These are phyloP conservation scores for Solanum medicagineum DNA, from an alignment of 257 asterid genomes.

Conservation along the genomic window DNA sequence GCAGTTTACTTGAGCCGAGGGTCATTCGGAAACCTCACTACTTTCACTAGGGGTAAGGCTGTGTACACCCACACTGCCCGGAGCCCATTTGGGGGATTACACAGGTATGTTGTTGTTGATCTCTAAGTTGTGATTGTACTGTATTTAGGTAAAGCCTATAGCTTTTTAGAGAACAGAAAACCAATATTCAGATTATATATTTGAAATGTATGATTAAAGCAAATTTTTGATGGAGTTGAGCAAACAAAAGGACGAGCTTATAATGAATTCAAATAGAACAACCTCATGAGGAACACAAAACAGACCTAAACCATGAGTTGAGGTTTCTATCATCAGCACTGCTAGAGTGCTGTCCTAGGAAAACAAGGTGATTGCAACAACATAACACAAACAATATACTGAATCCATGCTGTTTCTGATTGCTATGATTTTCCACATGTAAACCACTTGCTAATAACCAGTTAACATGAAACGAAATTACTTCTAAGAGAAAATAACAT, in stretches of 20 bases:
- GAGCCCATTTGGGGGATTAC: not conserved
- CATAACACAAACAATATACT: not conserved
- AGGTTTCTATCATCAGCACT: not conserved
- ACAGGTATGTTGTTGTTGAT: not conserved
- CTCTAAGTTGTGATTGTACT: not conserved
- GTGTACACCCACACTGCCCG: not conserved
- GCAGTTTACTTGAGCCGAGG: not conserved
- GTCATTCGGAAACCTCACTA: not conserved
- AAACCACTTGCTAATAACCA: not conserved
- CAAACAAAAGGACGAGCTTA: not conserved
- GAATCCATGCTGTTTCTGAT: not conserved
- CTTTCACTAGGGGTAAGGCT: not conserved
- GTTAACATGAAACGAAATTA: not conserved
- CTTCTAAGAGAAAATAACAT: not conserved
- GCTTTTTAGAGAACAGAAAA: not conserved
- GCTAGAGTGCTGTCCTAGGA: not conserved
- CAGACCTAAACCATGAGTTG: not conserved
- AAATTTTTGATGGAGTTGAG: not conserved
- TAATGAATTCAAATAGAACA: not conserved
- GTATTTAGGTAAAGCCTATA: not conserved
- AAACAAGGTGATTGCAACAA: not conserved
- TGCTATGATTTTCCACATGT: not conserved
- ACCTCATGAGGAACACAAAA: not conserved
- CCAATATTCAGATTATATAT: not conserved
- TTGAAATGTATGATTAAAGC: not conserved